These are phyloP conservation scores for Arachis stenosperma DNA, from an alignment of 306 rosid species.

Conservation along the genomic window DNA sequence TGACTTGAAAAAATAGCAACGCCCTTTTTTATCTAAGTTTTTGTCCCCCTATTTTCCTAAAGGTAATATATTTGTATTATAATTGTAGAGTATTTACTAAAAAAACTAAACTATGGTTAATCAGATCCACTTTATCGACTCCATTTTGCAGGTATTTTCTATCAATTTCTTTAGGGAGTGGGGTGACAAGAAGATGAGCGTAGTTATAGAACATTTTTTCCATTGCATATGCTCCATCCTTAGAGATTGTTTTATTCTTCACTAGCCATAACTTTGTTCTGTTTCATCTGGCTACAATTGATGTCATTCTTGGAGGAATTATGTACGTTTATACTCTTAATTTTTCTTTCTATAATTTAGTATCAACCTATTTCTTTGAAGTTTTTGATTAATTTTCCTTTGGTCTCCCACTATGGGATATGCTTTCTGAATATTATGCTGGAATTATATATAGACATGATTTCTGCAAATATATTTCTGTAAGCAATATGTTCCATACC, in stretches of 20 bases:
- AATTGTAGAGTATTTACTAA: conserved; percentile 13
- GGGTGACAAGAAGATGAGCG: conserved; percentile 93
- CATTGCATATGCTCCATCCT: conserved; percentile 14
- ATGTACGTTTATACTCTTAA: conserved; percentile 55
- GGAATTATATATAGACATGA: conserved; percentile 6
- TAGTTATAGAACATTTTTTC: too few species aligned
- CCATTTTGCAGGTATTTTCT: conserved; percentile 78
- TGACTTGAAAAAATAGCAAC: conserved; percentile 59
- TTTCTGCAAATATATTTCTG: not conserved
- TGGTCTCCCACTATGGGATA: conserved; percentile 5
- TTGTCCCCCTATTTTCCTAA: conserved; percentile 75
- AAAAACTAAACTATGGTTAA: conserved; percentile 17
- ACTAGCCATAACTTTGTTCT: conserved; percentile 36
- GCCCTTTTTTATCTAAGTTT: conserved; percentile 66
- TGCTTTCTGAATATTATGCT: conserved; percentile 22
- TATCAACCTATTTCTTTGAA: conserved; percentile 7
- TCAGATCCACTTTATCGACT: conserved; percentile 34
- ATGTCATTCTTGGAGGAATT: conserved; percentile 93
- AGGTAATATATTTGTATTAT: conserved; percentile 52
- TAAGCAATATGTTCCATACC: not conserved
- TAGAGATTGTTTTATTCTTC: conserved; percentile 32
- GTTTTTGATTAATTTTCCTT: conserved; percentile 25
- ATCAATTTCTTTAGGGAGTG: conserved; percentile 97
- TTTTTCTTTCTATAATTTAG: conserved; percentile 11
- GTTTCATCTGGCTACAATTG: conserved; percentile 87